Conservation (phyloP, 495 filamentous ascomycete species). For the Neurospora terricola region DNA sequence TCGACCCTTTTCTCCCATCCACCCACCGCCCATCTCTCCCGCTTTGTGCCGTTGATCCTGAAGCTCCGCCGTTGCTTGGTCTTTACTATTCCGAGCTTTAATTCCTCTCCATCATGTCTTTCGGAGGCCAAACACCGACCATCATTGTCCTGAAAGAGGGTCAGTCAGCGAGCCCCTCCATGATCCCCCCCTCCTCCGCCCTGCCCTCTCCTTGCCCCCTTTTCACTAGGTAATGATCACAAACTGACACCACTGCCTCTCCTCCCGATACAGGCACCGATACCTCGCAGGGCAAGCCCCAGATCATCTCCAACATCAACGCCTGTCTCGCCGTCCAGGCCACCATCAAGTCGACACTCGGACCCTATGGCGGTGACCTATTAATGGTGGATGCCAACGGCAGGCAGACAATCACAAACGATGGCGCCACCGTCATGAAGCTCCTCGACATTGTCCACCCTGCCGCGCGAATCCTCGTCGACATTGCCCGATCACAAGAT, state of each 20-base stretch:
- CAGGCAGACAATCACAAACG: conserved; percentile 94
- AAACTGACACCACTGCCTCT: conserved; percentile 14
- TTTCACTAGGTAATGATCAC: background rate
- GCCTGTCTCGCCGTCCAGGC: conserved; percentile 95
- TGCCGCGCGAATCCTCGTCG: conserved; percentile 92
- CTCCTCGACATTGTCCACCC: conserved; percentile 97
- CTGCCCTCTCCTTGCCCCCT: conserved; percentile 1
- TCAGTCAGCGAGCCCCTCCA: conserved; percentile 40
- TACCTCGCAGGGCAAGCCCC: conserved; percentile 90
- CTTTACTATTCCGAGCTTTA: background rate
- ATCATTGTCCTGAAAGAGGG: conserved; percentile 98
- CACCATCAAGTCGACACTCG: conserved; percentile 88
- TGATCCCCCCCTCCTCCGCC: conserved; percentile 5
- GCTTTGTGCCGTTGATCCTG: background rate
- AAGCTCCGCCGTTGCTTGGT: conserved; percentile 8
- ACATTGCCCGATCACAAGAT: conserved; percentile 97
- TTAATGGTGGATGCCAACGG: conserved; percentile 93
- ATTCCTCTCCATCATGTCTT: conserved; percentile 57
- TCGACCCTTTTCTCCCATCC: background rate
- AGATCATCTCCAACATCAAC: conserved; percentile 98
- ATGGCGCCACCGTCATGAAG: conserved; percentile 98
- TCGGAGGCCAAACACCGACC: conserved; percentile 95
- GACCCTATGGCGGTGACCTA: conserved; percentile 95
- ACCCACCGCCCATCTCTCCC: conserved; percentile 4
- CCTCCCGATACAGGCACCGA: conserved; percentile 63